phyloP scores from a whole-genome alignment of 129 eudicot species.

The Centella asiatica region DNA sequence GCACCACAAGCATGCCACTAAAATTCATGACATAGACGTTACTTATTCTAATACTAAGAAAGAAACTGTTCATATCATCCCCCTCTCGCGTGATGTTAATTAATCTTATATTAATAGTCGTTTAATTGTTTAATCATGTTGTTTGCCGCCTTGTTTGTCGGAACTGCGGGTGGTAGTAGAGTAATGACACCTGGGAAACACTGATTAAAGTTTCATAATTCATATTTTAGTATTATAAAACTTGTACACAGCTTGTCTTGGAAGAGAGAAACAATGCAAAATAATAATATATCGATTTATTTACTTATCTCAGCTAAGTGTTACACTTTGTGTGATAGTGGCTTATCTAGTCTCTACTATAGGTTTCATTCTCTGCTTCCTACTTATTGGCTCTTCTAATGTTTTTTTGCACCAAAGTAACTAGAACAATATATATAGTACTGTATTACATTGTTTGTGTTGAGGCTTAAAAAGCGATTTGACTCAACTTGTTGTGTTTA shows the following conservation, averaged over 20 bases:
- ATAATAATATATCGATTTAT: too few species aligned
- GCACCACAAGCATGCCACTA: neutral
- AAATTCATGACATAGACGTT: constrained; percentile 1
- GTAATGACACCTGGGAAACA: neutral
- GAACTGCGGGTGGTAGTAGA: neutral
- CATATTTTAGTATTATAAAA: neutral
- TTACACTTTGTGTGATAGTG: neutral
- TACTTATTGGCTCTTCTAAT: neutral
- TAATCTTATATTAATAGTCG: neutral
- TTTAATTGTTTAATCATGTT: neutral
- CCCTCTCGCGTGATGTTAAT: neutral
- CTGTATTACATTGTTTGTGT: too few species aligned
- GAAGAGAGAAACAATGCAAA: constrained; percentile 1
- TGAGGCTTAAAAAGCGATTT: too few species aligned
- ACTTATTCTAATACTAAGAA: neutral
- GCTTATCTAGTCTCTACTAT: neutral
- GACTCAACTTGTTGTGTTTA: too few species aligned
- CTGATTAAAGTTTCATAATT: neutral
- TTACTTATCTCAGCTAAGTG: neutral
- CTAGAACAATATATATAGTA: too few species aligned
- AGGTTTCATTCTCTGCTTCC: neutral
- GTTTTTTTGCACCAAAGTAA: neutral
- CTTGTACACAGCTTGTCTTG: neutral
- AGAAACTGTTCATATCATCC: neutral
- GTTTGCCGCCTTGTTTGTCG: neutral